Percentiles rank a stretch among this genome's conserved stretches.
phyloP scores from a whole-genome alignment of 495 filamentous ascomycete species.

The Lophiostoma macrostomum region DNA sequence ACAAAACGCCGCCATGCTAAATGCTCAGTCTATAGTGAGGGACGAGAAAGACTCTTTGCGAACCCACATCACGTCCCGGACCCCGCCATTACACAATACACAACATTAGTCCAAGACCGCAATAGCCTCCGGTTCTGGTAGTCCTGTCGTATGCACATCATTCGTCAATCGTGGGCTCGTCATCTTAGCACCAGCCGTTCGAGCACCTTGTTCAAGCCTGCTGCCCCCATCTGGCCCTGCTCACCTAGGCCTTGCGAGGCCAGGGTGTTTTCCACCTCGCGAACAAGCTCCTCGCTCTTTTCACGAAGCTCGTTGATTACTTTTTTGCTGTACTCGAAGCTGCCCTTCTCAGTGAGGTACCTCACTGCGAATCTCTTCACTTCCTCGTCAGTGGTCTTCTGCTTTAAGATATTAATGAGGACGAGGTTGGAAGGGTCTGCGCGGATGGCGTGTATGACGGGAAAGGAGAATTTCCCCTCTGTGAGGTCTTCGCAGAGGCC shows the following conservation, averaged over 20 bases:
- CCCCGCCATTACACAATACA: too few species aligned
- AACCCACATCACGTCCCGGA: too few species aligned
- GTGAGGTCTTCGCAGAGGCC: constrained; percentile 95
- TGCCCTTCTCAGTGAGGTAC: constrained; percentile 87
- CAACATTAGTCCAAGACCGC: too few species aligned
- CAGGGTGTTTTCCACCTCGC: constrained; percentile 21
- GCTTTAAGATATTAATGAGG: constrained; percentile 86
- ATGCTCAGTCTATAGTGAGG: too few species aligned
- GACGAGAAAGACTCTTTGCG: too few species aligned
- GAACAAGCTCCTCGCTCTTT: constrained; percentile 22
- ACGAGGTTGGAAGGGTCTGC: constrained; percentile 73
- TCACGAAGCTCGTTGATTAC: constrained; percentile 51
- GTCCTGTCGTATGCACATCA: background rate
- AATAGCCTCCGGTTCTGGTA: too few species aligned
- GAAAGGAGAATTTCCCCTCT: constrained; percentile 97
- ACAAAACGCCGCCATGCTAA: too few species aligned
- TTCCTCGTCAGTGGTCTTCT: constrained; percentile 79
- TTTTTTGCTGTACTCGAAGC: constrained; percentile 77
- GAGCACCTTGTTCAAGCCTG: constrained; percentile 18
- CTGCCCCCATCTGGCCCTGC: constrained; percentile 20
- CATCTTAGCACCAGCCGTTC: constrained; percentile 17
- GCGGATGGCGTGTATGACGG: constrained; percentile 92
- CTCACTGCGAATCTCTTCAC: constrained; percentile 88
- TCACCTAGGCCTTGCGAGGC: constrained; percentile 6
- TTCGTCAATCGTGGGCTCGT: constrained; percentile 1